Conservation (phyloP, 2,329 filamentous ascomycete species). For the Apiospora rasikravindrae region DNA sequence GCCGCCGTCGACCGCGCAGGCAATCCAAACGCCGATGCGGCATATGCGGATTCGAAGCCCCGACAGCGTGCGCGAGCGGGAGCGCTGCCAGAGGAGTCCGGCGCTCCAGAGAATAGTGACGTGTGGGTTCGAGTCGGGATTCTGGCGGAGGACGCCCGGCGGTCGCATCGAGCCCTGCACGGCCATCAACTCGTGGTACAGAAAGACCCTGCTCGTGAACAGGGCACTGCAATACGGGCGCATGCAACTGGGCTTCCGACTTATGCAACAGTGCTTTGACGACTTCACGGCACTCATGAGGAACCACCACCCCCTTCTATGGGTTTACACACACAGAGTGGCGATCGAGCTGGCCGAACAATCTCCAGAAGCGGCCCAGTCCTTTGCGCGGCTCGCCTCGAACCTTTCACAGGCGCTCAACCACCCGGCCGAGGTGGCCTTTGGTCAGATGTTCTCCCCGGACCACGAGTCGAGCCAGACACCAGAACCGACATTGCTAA, state of each 20-base stretch:
- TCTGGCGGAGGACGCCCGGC: neutral
- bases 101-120: neutral
- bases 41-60: neutral
- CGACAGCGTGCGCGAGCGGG: neutral
- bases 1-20: neutral
- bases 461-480: neutral
- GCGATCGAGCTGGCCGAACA: neutral
- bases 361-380: neutral
- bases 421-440: neutral
- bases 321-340: neutral
- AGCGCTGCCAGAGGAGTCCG: neutral
- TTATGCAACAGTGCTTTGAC: slow-evolving; percentile 10
- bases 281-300: slow-evolving; percentile 6
- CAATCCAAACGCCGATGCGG: neutral
- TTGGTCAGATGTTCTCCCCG: neutral
- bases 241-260: slow-evolving; percentile 1
- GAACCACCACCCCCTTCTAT: neutral
- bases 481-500: neutral
- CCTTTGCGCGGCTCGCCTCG: neutral
- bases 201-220: neutral
- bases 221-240: neutral
- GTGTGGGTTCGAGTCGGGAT: neutral
- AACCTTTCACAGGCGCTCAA: neutral
- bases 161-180: neutral
- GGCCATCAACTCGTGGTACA: neutral